Base-by-base conservation (phyloP, 1,284 basidiomycete species). In the Coniferiporia sulphurascens region DNA sequence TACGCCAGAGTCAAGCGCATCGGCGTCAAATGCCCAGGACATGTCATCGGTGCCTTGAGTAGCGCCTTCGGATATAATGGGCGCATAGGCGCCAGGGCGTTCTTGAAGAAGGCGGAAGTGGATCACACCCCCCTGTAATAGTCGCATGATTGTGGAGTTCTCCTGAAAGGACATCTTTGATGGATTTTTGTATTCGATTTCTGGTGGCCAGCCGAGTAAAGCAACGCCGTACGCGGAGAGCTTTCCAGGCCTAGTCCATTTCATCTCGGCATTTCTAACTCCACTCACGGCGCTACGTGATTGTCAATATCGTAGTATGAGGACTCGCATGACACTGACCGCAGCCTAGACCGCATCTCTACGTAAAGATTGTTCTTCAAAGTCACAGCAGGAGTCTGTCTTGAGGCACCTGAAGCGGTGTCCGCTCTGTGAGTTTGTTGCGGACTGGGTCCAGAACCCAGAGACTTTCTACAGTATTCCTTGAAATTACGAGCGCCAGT, bases 251-350 rank as follows among this genome's bases (percentile, higher is more conserved):
- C 84, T 85, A 3, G 81, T 81, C 85, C 85, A 87, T 69, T 83
- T 86, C 85, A 87, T 87, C 64, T 87, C 85, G 21, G 85, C 85
- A 60, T 76, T 82, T 3, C 81, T 80, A 13, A 81, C 69, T 9
- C 84, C 84, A 62, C 82, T 83, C 9, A 74, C 75, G 12, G 74
- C 67, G 66, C 83, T 57, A 15, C 19, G 12, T 6, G n/a, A 45
- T 27, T 54, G 19, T 65, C 49, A 60, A 36, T n/a, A 21, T 35
- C 45, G 27, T 53, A 36, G 57, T 19, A 49, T n/a, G 44, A 15
- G 41, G 58, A 45, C 36, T 56, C n/a, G 52, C 17, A 34, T 44
- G 55, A 56, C 19, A 67, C 69, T 34, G 52, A 83, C 84, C 84
- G 77, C 32, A 86, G 69, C 9, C 79, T 76, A 51, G 71, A 75